Percentiles rank a stretch among this genome's conserved stretches.
Evolutionary conservation across 345 rosid species (phyloP).

Genomic region (Viola odorata): DNA sequence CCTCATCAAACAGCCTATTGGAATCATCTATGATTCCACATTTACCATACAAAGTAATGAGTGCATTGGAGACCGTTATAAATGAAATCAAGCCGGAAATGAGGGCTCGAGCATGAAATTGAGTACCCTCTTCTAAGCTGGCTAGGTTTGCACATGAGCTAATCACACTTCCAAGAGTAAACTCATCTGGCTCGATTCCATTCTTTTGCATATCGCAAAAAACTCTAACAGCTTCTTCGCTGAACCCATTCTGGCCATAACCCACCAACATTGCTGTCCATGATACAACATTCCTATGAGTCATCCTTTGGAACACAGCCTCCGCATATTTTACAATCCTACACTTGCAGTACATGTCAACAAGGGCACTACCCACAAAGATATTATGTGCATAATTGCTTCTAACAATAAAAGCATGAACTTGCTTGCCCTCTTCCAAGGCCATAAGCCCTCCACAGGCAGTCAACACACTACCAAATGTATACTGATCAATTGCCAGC

Average conservation of each 20-base stretch:
- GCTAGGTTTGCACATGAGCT: conserved; percentile 88
- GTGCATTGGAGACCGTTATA: conserved; percentile 73
- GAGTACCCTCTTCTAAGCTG: conserved; percentile 85
- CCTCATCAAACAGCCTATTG: conserved; percentile 53
- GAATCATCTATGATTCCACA: conserved; percentile 77
- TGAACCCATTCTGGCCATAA: conserved; percentile 72
- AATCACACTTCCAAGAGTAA: conserved; percentile 76
- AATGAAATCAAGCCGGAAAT: conserved; percentile 57
- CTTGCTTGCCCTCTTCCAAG: conserved; percentile 58
- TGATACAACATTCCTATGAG: conserved; percentile 68
- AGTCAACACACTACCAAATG: conserved; percentile 78
- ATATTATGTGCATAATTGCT: conserved; percentile 49
- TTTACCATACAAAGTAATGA: conserved; percentile 81
- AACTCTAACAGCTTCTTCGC: conserved; percentile 67
- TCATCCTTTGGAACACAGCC: conserved; percentile 57
- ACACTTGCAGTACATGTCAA: conserved; percentile 94
- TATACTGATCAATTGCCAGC: conserved; percentile 67
- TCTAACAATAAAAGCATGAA: conserved; percentile 62
- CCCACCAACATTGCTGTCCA: conserved; percentile 97
- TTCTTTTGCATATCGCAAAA: conserved; percentile 66
- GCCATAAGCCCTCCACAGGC: conserved; percentile 66
- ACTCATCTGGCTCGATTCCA: conserved; percentile 78
- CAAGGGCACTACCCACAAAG: conserved; percentile 82
- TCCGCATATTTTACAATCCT: conserved; percentile 51
- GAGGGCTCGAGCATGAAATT: conserved; percentile 69